A percentile compares a stretch with the other conserved stretches of the same genome.
phyloP scores from a whole-genome alignment of 495 filamentous ascomycete species.

The Daldinia grandis region DNA sequence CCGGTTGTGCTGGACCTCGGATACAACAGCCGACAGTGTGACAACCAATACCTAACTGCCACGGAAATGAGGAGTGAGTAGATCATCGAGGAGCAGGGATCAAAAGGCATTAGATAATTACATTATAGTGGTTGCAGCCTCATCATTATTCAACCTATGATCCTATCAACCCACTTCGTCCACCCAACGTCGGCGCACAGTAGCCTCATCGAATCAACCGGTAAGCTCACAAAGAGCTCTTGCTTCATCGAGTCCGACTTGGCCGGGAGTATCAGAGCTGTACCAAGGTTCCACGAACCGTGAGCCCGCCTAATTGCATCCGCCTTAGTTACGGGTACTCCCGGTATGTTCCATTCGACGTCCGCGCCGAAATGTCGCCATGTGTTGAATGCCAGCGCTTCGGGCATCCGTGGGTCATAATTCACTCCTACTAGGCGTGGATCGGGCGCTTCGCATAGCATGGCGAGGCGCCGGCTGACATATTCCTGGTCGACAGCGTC shows the following conservation, averaged over 20 bases:
- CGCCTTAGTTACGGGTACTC: conserved; percentile 43
- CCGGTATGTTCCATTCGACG: conserved; percentile 47
- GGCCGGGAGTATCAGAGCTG: conserved; percentile 46
- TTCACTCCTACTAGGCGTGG: conserved; percentile 47
- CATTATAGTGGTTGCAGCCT: conserved; percentile 41
- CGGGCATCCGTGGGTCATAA: conserved; percentile 46
- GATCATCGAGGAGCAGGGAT: conserved; percentile 39
- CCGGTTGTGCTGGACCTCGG: conserved; percentile 33
- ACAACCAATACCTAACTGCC: conserved; percentile 38
- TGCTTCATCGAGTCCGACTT: conserved; percentile 41
- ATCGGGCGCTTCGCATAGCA: conserved; percentile 46
- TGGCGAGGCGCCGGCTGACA: conserved; percentile 41
- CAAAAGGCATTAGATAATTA: conserved; percentile 43
- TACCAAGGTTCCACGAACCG: conserved; percentile 45
- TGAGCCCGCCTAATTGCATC: conserved; percentile 47
- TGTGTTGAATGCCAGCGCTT: conserved; percentile 47
- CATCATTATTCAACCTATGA: conserved; percentile 45
- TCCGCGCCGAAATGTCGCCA: conserved; percentile 50
- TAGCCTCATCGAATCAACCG: conserved; percentile 45
- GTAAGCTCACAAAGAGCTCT: conserved; percentile 47
- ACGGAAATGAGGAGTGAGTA: conserved; percentile 45
- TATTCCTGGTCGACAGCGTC: conserved; percentile 46
- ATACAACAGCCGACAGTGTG: conserved; percentile 34
- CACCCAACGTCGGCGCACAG: conserved; percentile 46
- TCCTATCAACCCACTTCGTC: conserved; percentile 46